A percentile compares a stretch with the other conserved stretches of the same genome.
These are phyloP conservation scores for Aplosporella prunicola DNA, from an alignment of 2,329 filamentous ascomycete genomes.

Conservation along the genomic window DNA sequence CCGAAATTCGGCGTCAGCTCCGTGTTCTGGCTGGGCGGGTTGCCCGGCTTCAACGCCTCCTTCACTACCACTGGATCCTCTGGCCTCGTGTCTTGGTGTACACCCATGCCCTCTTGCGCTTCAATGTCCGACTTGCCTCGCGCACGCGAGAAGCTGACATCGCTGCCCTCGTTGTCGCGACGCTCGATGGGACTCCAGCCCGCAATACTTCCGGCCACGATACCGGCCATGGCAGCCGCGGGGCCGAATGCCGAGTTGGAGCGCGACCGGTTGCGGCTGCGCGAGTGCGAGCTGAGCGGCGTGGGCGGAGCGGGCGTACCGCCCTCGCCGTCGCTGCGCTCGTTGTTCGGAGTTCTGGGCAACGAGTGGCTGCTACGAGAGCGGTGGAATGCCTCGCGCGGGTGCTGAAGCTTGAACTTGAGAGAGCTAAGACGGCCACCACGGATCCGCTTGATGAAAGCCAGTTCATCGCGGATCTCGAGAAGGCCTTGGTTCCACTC, in stretches of 20 bases:
- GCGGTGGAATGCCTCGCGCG: conserved; percentile 44
- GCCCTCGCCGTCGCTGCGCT: conserved; percentile 25
- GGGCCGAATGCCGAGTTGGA: conserved; percentile 66
- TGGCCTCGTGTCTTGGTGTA: conserved; percentile 41
- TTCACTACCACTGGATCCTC: conserved; percentile 37
- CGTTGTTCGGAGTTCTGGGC: conserved; percentile 55
- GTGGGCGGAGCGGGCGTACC: conserved; percentile 38
- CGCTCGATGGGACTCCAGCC: conserved; percentile 66
- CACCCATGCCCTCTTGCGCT: conserved; percentile 34
- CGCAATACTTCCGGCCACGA: conserved; percentile 66
- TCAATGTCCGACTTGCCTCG: conserved; percentile 32
- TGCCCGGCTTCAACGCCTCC: conserved; percentile 14
- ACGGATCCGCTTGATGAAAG: conserved; percentile 70
- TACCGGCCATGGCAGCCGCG: conserved; percentile 72
- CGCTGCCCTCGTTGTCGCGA: conserved; percentile 24
- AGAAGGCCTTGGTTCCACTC: conserved; percentile 61
- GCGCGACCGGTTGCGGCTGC: conserved; percentile 52
- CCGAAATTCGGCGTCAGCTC: conserved; percentile 37
- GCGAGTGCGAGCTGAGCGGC: conserved; percentile 46
- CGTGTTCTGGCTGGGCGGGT: conserved; percentile 36
- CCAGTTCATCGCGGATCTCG: conserved; percentile 70
- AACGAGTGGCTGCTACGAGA: conserved; percentile 49
- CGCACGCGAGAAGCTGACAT: conserved; percentile 30
- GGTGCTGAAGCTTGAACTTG: conserved; percentile 68
- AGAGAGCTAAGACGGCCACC: conserved; percentile 74